Percentiles rank a stretch among this genome's conserved stretches.
These are phyloP conservation scores for Kodamaea leandrae DNA, from an alignment of 805 yeast species.

Conservation along the genomic window DNA sequence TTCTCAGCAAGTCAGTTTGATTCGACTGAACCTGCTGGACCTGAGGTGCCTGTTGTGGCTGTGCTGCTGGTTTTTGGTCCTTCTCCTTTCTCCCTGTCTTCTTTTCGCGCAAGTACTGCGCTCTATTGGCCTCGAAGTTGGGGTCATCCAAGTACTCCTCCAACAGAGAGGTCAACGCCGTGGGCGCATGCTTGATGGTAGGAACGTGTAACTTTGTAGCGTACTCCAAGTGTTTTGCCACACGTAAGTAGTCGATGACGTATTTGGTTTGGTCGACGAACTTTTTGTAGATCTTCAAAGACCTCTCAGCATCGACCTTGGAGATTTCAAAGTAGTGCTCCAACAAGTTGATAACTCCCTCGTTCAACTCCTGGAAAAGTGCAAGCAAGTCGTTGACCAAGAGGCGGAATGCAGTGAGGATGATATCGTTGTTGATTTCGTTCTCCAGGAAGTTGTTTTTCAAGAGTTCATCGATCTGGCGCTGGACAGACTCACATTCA, in stretches of 20 bases:
- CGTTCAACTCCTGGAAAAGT: constrained; percentile 85
- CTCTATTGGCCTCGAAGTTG: constrained; percentile 73
- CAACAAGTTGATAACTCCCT: constrained; percentile 89
- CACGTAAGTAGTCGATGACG: constrained; percentile 82
- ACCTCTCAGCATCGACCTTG: constrained; percentile 78
- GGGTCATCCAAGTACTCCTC: constrained; percentile 89
- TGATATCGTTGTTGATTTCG: constrained; percentile 81
- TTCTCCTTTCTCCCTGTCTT: constrained; percentile 26
- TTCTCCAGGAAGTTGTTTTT: constrained; percentile 72
- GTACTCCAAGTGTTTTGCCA: constrained; percentile 84
- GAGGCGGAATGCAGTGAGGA: constrained; percentile 80
- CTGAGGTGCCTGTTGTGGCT: constrained; percentile 7
- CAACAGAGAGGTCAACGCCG: constrained; percentile 80
- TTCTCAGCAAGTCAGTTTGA: constrained; percentile 16
- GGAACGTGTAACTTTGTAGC: constrained; percentile 91
- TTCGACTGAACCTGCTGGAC: constrained; percentile 9
- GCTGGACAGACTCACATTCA: constrained; percentile 81
- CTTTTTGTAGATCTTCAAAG: constrained; percentile 76
- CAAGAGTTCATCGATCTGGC: constrained; percentile 72
- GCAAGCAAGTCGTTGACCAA: constrained; percentile 87
- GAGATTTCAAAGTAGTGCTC: constrained; percentile 96
- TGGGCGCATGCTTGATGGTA: constrained; percentile 95
- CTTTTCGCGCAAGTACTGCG: constrained; percentile 73
- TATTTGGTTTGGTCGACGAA: constrained; percentile 84
- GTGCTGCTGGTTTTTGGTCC: constrained; percentile 5